Evolutionary conservation across 805 yeast species (phyloP), one percentile per base, ranked within the genome.

Genomic region (Wickerhamiella domercqiae): DNA sequence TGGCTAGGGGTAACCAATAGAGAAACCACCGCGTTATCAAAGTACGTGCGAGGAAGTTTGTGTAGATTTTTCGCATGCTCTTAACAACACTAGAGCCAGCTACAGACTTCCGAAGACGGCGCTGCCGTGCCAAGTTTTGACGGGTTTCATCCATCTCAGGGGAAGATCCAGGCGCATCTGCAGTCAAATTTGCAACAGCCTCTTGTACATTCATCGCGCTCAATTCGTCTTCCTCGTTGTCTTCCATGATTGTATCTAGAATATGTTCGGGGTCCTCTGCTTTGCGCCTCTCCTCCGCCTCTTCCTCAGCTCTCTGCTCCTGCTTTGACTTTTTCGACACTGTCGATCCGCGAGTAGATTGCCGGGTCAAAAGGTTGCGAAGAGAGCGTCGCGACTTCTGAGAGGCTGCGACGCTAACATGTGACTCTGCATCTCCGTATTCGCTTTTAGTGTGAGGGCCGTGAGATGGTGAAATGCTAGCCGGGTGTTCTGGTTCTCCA

Each of bases 1-100:
- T 22, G 3, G 63, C 64, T 14, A 60, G 43, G 6, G 63, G 63
- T 11, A 60, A 36, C 61, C 62, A 57, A 39, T 46, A 53, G n/a
- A 58, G 43, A 17, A 60, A 47, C 25, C 47, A 32, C 15, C 64
- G 51, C 5, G 60, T 52, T 29, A 56, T 16, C 14, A 57, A 42
- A 5, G 58, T 43, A 30, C 39, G 33, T 19, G 34, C 14, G 26
- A 48, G 39, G 14, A 51, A 24, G 16, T 35, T 32, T 28, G 35
- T 34, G 32, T 43, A 52, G 34, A 37, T 21, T 2, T 16, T 29
- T 17, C 52, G 51, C 26, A 49, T 24, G 22, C 13, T 21, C 21
- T 5, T 15, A 32, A 50, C 38, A 9, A 38, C 17, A 6, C 36
- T 29, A 9, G 50, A 44, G 4, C 43, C 39, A 21, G 21, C 15